These are phyloP conservation scores for Cucumis hystrix DNA, from an alignment of 306 rosid genomes.

Conservation along the genomic window DNA sequence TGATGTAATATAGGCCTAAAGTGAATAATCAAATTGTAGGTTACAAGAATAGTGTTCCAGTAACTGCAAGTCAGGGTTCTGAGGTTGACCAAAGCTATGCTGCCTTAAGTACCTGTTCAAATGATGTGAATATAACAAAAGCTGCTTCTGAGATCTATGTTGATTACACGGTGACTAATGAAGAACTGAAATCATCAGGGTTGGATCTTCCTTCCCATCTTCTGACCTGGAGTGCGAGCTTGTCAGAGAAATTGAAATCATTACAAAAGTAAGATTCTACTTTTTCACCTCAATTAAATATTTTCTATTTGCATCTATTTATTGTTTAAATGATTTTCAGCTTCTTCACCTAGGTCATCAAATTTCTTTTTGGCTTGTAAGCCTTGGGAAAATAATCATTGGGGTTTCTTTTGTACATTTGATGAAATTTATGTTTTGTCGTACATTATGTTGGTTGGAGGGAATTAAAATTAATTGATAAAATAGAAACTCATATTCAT, in stretches of 20 bases:
- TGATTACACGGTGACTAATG: constrained; percentile 10
- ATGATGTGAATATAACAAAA: constrained; percentile 1
- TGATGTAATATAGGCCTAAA: constrained; percentile 29
- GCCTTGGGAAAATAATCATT: neutral
- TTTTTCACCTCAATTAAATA: neutral
- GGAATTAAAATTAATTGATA: neutral
- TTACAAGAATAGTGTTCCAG: constrained; percentile 12
- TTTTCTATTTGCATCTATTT: constrained; percentile 5
- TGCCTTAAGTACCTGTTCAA: constrained; percentile 6
- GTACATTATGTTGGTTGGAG: neutral
- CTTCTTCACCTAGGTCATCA: neutral
- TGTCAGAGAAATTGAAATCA: constrained; percentile 61
- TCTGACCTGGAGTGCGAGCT: constrained; percentile 32
- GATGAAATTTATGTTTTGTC: neutral
- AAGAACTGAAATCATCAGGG: constrained; percentile 23
- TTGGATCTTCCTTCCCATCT: constrained; percentile 40
- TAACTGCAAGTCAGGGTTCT: constrained; percentile 21
- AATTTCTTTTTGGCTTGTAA: neutral
- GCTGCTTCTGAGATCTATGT: constrained; percentile 14
- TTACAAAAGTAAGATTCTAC: constrained; percentile 35
- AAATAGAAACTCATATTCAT: neutral
- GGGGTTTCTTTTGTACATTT: neutral
- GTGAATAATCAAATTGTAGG: constrained; percentile 23
- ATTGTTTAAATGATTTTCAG: neutral
- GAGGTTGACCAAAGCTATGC: constrained; percentile 20